phyloP scores from a whole-genome alignment of 192 early-diverging fungal genomes.

The Coemansia sp. region DNA sequence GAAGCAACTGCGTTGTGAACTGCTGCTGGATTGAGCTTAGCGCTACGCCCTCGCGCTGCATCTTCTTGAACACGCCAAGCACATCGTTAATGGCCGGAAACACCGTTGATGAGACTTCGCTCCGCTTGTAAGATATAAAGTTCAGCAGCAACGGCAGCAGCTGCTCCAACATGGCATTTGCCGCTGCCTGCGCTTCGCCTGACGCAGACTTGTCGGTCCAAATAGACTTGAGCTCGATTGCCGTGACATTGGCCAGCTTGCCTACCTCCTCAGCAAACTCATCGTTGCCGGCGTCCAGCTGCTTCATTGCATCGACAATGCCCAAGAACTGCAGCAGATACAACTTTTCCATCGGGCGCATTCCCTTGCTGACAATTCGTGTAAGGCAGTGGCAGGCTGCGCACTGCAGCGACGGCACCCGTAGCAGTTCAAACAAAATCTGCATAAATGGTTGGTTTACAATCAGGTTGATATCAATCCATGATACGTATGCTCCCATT shows the following conservation, averaged over 20 bases:
- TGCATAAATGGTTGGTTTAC: constrained; percentile 79
- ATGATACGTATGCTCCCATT: constrained; percentile 87
- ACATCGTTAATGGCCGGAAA: constrained; percentile 75
- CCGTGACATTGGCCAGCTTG: constrained; percentile 43
- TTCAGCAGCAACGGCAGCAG: constrained; percentile 76
- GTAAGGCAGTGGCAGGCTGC: constrained; percentile 80
- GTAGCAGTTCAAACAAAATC: constrained; percentile 71
- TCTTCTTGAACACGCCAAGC: constrained; percentile 62
- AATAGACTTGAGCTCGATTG: constrained; percentile 39
- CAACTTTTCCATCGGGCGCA: constrained; percentile 87
- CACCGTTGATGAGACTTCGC: constrained; percentile 74
- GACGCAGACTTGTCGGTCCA: constrained; percentile 40
- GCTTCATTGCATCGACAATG: constrained; percentile 34
- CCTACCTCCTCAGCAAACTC: constrained; percentile 49
- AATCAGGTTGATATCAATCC: constrained; percentile 92
- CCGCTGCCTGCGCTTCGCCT: constrained; percentile 41
- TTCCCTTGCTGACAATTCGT: constrained; percentile 88
- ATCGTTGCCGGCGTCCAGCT: constrained; percentile 31
- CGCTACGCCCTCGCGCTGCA: constrained; percentile 36
- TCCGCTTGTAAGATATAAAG: constrained; percentile 76
- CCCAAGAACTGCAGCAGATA: constrained; percentile 73
- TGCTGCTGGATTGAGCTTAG: constrained; percentile 27
- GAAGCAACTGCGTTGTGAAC: constrained; percentile 39
- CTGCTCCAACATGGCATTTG: constrained; percentile 67
- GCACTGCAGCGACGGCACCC: constrained; percentile 59